Base-by-base conservation (phyloP, 2,329 filamentous ascomycete species). In the Sarocladiaceae sp. region DNA sequence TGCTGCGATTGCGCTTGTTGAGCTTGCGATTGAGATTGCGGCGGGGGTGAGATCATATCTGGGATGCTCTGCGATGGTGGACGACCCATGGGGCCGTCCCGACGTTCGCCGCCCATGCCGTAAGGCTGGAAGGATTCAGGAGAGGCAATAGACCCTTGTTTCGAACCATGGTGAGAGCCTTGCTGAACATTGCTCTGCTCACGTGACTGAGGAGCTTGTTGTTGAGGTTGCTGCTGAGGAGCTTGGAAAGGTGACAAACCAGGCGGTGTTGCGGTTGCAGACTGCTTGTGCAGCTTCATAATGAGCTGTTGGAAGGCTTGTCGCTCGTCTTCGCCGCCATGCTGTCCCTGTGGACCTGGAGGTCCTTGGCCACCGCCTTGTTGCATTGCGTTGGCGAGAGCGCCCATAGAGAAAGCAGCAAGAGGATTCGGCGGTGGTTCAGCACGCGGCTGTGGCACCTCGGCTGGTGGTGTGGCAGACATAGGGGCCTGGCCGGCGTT, bases 291-390 rank as follows among this genome's bases (percentile, higher is more conserved):
- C 36, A 96, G 80, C 78, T 96, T 95, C 59, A 88, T 82, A 31
- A 96, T 74, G 42, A 97, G 80, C 40, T 85, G 82, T 58, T 90
- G 83, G 68, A 97, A 96, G 1, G 90, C 92, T 66, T 91, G 87
- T 67, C 90, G 90, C 62, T 96, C 92, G 50, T 84, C 81, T 56
- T 84, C 83, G 5, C 75, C 70, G 11, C 44, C 44, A 3, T 48
- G 44, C 15, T 75, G 13, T 6, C 49, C 44, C 17, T 26, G 28
- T 5, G 29, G 26, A 37, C 44, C 47, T 4, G 48, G 26, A 13
- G 50, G 33, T 17, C 35, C 20, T 17, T 39, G n/a, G 13, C 47
- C 48, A 3, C 44, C 52, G 5, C 54, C 50, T 12, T 6, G 22
- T 11, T 29, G 47, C 31, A 50, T 25, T 10, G 47, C 47, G 13